These are phyloP conservation scores for Peronospora destructor DNA, from an alignment of 352 stramenopile genomes.

Conservation along the genomic window DNA sequence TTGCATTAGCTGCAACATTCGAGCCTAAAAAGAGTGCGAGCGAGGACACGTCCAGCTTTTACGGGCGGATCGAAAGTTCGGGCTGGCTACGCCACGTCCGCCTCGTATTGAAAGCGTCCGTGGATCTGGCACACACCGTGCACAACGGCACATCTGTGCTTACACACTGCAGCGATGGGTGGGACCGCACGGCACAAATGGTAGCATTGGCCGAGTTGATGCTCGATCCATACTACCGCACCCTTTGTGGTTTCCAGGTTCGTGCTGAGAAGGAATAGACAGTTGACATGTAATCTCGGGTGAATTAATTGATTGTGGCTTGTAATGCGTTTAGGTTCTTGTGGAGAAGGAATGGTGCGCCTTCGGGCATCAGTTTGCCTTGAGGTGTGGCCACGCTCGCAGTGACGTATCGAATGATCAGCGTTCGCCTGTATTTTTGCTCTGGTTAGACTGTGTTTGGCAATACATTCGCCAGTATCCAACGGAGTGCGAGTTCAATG, in stretches of 20 bases:
- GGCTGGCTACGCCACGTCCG: constrained; percentile 95
- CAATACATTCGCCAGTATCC: constrained; percentile 96
- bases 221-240: constrained; percentile 97
- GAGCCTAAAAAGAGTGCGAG: constrained; percentile 64
- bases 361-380: constrained; percentile 98
- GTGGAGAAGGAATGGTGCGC: constrained; percentile 99
- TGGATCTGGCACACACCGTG: constrained; percentile 89
- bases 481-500: constrained; percentile 96
- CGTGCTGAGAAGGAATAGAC: constrained; percentile 74
- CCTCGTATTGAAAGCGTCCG: constrained; percentile 88
- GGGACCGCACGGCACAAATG: constrained; percentile 98
- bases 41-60: constrained; percentile 84
- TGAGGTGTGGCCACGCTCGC: constrained; percentile 89
- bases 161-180: constrained; percentile 98
- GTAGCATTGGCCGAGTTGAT: constrained; percentile 92
- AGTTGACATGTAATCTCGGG: not conserved
- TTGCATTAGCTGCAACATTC: constrained; percentile 78
- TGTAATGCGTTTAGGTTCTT: constrained; percentile 40
- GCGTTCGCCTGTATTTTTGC: constrained; percentile 96
- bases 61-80: constrained; percentile 87
- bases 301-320: not conserved
- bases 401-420: constrained; percentile 89
- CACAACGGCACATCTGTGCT: constrained; percentile 92
- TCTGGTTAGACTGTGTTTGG: constrained; percentile 98
- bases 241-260: constrained; percentile 92